Percentiles rank a stretch among this genome's conserved stretches.
Evolutionary conservation across 2,329 filamentous ascomycete genomes (phyloP).

Genomic region (Echinosphaeria canescens): DNA sequence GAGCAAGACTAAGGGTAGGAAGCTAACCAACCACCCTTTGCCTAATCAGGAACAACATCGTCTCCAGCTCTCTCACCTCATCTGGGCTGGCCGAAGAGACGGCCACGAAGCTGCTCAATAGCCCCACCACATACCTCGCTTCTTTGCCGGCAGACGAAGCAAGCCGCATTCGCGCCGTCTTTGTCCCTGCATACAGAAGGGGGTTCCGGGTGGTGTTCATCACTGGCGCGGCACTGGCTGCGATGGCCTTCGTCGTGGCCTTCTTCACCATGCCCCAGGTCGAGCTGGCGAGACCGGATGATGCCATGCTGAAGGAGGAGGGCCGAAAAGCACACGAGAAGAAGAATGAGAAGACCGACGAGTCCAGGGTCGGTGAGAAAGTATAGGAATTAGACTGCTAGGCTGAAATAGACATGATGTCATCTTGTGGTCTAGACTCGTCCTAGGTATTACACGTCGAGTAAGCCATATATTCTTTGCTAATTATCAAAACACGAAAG

Average conservation of each 20-base stretch:
- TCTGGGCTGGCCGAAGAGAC: conserved; percentile 7
- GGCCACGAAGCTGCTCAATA: conserved; percentile 10
- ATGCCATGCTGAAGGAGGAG: conserved; percentile 13
- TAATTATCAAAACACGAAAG: too few relatives aligned
- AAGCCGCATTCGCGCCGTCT: conserved; percentile 9
- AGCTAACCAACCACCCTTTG: too few relatives aligned
- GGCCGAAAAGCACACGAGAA: conserved; percentile 10
- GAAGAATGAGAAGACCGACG: conserved; percentile 15
- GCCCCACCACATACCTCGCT: conserved; percentile 12
- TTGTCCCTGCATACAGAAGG: conserved; percentile 14
- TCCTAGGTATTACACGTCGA: too few relatives aligned
- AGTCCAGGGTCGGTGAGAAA: conserved; percentile 38
- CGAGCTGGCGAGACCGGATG: conserved; percentile 14
- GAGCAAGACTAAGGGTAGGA: too few relatives aligned
- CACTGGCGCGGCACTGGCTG: conserved; percentile 13
- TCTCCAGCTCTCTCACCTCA: conserved; percentile 9
- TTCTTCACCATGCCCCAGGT: conserved; percentile 17
- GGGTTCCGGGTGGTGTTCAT: conserved; percentile 17
- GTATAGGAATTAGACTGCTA: too few relatives aligned
- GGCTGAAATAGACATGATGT: too few relatives aligned
- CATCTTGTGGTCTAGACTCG: too few relatives aligned
- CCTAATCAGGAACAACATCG: conserved; percentile 16
- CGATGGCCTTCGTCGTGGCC: conserved; percentile 13
- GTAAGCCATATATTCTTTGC: too few relatives aligned
- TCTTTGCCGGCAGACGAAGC: conserved; percentile 9